Percentiles rank a stretch among this genome's conserved stretches.
Conservation (phyloP, 495 filamentous ascomycete species). For the Aspergillus nidulans region DNA sequence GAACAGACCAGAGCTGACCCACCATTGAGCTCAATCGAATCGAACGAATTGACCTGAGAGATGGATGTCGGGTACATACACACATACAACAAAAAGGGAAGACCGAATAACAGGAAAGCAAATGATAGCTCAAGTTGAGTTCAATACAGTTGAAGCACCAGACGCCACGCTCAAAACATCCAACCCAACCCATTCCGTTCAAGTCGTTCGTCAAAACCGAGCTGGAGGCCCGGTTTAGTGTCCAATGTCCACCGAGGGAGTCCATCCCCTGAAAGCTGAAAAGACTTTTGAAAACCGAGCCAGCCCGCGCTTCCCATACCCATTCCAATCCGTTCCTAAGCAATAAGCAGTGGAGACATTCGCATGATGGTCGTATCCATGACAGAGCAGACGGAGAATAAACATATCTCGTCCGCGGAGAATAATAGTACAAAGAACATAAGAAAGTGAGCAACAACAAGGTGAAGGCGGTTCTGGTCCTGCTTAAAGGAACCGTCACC, state of each 20-base stretch:
- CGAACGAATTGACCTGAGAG: too few species aligned
- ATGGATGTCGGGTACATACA: too few species aligned
- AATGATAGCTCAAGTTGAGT: neutral
- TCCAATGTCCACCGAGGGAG: neutral
- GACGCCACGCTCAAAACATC: neutral
- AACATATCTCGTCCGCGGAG: conserved; percentile 1
- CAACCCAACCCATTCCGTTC: neutral
- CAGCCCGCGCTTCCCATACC: neutral
- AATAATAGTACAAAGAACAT: conserved; percentile 19
- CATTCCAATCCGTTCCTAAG: neutral
- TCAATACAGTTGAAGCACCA: neutral
- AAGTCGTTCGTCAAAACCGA: neutral
- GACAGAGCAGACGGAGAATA: too few species aligned
- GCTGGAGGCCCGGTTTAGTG: neutral
- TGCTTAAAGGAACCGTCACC: neutral
- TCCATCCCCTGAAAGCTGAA: neutral
- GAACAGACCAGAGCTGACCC: too few species aligned
- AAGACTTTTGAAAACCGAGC: neutral
- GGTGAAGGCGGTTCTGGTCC: too few species aligned
- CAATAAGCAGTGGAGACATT: neutral
- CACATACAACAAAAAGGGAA: neutral
- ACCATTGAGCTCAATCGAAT: too few species aligned
- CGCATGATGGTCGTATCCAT: conserved; percentile 5
- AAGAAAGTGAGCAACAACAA: neutral
- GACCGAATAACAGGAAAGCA: neutral